A percentile compares a stretch with the other conserved stretches of the same genome.
Evolutionary conservation across 805 yeast species (phyloP).

Genomic region (Candida dajiaensis): DNA sequence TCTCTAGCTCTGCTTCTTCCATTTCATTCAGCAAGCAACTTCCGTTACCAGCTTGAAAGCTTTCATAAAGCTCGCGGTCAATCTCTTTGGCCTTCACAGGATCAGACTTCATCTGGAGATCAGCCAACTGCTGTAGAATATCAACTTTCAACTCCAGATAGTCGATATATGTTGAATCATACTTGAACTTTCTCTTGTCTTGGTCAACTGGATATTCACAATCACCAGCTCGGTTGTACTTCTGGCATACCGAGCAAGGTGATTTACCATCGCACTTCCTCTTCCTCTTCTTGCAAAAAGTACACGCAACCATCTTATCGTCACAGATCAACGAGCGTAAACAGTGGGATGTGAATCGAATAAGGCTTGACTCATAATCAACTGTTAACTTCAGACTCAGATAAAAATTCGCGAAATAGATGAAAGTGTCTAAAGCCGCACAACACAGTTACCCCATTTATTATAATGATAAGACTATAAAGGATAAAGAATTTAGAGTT

Average conservation of each 20-base stretch:
- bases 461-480: background rate
- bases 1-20: background rate
- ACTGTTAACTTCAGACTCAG: no score
- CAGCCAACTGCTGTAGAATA: slow-evolving; percentile 22
- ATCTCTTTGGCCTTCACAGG: slow-evolving; percentile 14
- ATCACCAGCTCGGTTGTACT: slow-evolving; percentile 6
- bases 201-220: slow-evolving; percentile 23
- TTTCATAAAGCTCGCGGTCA: slow-evolving; percentile 8
- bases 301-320: slow-evolving; percentile 7
- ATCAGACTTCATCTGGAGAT: slow-evolving; percentile 18
- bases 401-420: no score
- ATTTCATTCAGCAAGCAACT: background rate
- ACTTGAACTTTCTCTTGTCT: slow-evolving; percentile 26
- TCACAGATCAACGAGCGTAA: no score
- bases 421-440: no score
- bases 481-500: background rate
- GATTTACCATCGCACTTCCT: slow-evolving; percentile 13
- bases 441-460: no score
- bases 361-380: no score
- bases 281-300: slow-evolving; percentile 13
- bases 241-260: slow-evolving; percentile 10
- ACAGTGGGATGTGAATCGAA: no score
- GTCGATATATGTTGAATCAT: slow-evolving; percentile 28
- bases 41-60: background rate
- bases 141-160: slow-evolving; percentile 26